These are phyloP conservation scores for Geoglossum glabrum DNA, from an alignment of 495 filamentous ascomycete genomes.

Conservation along the genomic window DNA sequence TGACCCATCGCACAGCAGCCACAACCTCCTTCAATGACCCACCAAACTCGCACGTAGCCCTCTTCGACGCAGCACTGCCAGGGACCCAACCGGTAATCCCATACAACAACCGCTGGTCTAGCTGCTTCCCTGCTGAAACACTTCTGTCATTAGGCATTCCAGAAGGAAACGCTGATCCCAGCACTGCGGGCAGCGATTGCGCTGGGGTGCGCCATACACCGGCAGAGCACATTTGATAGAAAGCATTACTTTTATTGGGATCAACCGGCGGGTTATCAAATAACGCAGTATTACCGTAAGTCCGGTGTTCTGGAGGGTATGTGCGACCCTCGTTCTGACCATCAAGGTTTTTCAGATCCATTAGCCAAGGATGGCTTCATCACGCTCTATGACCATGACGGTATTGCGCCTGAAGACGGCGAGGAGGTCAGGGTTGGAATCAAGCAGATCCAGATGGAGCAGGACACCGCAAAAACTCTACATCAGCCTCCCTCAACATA, in stretches of 20 bases:
- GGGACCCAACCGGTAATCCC: slow-evolving; percentile 54
- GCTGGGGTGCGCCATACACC: slow-evolving; percentile 57
- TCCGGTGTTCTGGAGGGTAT: neutral
- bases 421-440: slow-evolving; percentile 52
- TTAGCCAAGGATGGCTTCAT: slow-evolving; percentile 64
- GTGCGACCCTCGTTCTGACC: neutral
- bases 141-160: slow-evolving; percentile 34
- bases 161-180: slow-evolving; percentile 64
- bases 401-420: slow-evolving; percentile 52
- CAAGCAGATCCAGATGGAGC: slow-evolving; percentile 87
- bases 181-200: slow-evolving; percentile 77
- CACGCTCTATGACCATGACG: slow-evolving; percentile 51
- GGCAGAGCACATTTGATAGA: slow-evolving; percentile 64
- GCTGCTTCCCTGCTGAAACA: neutral
- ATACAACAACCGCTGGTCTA: neutral
- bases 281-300: slow-evolving; percentile 79
- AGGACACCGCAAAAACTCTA: slow-evolving; percentile 90
- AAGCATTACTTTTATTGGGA: slow-evolving; percentile 99
- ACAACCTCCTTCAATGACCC: slow-evolving; percentile 42
- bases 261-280: slow-evolving; percentile 88
- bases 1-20: slow-evolving; percentile 26
- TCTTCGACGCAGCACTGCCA: slow-evolving; percentile 78
- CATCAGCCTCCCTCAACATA: slow-evolving; percentile 50
- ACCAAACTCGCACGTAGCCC: slow-evolving; percentile 70
- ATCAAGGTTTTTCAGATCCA: slow-evolving; percentile 29